Conservation (phyloP, 2,329 filamentous ascomycete genomes). For the Phyllosticta capitalensis region DNA sequence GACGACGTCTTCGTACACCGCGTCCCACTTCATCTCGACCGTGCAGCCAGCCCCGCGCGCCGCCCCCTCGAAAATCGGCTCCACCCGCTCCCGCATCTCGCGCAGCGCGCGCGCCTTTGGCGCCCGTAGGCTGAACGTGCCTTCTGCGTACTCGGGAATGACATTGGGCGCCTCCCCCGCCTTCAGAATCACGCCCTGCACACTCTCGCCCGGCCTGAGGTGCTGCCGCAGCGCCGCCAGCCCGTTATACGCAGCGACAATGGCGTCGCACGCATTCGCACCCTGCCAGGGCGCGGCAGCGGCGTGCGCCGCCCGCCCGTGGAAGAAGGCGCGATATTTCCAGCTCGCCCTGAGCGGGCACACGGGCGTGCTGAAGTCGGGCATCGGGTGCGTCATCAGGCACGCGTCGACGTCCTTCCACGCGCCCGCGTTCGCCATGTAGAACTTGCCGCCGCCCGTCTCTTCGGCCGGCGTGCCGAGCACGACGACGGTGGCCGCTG, state of each 20-base stretch:
- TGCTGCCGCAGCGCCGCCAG: slow-evolving; percentile 31
- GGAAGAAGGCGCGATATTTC: slow-evolving; percentile 27
- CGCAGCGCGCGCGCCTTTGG: slow-evolving; percentile 18
- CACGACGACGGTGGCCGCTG: slow-evolving; percentile 28
- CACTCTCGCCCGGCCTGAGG: slow-evolving; percentile 30
- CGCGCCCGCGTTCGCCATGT: slow-evolving; percentile 34
- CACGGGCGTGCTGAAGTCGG: slow-evolving; percentile 37
- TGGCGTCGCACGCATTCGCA: slow-evolving; percentile 24
- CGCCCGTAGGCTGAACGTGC: slow-evolving; percentile 29
- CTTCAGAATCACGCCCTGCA: slow-evolving; percentile 24
- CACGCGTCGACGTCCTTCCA: slow-evolving; percentile 28
- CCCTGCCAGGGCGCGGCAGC: slow-evolving; percentile 23
- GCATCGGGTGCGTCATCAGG: slow-evolving; percentile 30
- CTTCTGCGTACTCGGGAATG: slow-evolving; percentile 31
- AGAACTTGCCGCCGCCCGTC: slow-evolving; percentile 38
- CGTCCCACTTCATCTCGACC: slow-evolving; percentile 5
- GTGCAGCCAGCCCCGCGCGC: slow-evolving; percentile 35
- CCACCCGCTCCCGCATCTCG: slow-evolving; percentile 22
- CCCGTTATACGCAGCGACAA: slow-evolving; percentile 15
- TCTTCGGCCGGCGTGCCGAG: slow-evolving; percentile 41
- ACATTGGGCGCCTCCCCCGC: slow-evolving; percentile 27
- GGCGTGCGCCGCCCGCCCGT: slow-evolving; percentile 30
- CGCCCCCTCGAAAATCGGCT: slow-evolving; percentile 39
- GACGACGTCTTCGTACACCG: slow-evolving; percentile 7
- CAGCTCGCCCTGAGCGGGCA: slow-evolving; percentile 36